Percentiles rank a stretch among this genome's conserved stretches.
These are phyloP conservation scores for Melaleuca alternifolia DNA, from an alignment of 345 rosid genomes.

Conservation along the genomic window DNA sequence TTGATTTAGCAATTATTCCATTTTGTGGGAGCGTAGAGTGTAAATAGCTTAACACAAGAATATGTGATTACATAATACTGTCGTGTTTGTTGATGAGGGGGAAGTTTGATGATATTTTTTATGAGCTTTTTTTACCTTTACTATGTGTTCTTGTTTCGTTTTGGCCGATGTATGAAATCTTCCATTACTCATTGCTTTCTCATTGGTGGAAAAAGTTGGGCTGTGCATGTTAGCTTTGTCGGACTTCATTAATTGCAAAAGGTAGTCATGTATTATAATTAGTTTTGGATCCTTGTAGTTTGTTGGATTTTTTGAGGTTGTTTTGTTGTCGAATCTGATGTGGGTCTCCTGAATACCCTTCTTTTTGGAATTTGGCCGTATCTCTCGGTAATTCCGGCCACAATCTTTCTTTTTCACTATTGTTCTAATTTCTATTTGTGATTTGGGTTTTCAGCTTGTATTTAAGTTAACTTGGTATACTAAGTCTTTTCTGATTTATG, in stretches of 20 bases:
- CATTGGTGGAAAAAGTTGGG: background rate
- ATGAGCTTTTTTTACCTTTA: background rate
- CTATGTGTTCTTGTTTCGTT: background rate
- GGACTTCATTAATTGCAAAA: background rate
- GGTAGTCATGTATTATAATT: too few species aligned
- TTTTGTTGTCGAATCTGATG: too few species aligned
- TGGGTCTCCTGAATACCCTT: too few species aligned
- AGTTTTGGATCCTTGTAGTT: too few species aligned
- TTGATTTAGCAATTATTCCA: background rate
- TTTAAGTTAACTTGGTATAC: too few species aligned
- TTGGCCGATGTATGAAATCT: background rate
- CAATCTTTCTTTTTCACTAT: too few species aligned
- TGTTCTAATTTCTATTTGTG: too few species aligned
- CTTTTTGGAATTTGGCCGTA: too few species aligned
- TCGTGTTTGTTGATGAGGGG: background rate
- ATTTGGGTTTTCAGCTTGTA: too few species aligned
- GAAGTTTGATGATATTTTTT: background rate
- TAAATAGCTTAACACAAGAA: background rate
- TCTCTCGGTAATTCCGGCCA: too few species aligned
- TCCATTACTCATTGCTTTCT: background rate
- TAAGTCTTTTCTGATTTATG: too few species aligned
- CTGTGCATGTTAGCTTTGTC: background rate
- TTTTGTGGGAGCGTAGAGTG: background rate
- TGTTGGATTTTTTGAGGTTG: too few species aligned
- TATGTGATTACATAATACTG: background rate